These are phyloP conservation scores for Pestalotiopsis sp. DNA, from an alignment of 2,329 filamentous ascomycete genomes.

Conservation along the genomic window DNA sequence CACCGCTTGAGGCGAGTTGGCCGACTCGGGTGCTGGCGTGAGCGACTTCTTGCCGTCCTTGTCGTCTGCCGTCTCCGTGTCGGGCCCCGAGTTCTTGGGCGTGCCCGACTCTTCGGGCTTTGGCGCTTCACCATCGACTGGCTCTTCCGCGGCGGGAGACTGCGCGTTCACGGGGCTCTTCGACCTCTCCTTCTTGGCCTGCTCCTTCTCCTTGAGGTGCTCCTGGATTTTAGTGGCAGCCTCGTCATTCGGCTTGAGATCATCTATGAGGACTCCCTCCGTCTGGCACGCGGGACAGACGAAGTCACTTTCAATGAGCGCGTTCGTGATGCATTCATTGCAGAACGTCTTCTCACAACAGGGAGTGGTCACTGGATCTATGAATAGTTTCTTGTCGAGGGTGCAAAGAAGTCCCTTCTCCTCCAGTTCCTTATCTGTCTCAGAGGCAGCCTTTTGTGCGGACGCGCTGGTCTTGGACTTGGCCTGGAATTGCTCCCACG, in stretches of 20 bases:
- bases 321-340: conserved; percentile 99
- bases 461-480: conserved; percentile 87
- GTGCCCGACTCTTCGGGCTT: conserved; percentile 39
- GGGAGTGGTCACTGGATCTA: conserved; percentile 98
- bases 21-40: conserved; percentile 31
- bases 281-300: conserved; percentile 90
- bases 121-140: conserved; percentile 38
- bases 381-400: conserved; percentile 96
- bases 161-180: conserved; percentile 46
- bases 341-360: conserved; percentile 99
- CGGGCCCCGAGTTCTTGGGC: conserved; percentile 29
- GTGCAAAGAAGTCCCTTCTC: conserved; percentile 89
- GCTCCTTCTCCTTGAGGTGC: conserved; percentile 65
- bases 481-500: conserved; percentile 96
- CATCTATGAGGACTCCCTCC: conserved; percentile 90
- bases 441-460: conserved; percentile 74
- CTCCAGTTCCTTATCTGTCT: conserved; percentile 83
- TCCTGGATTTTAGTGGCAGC: conserved; percentile 76
- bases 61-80: conserved; percentile 27
- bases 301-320: conserved; percentile 97
- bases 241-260: conserved; percentile 82
- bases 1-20: conserved; percentile 31
- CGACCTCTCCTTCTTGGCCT: conserved; percentile 46
- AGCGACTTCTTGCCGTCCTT: conserved; percentile 30
- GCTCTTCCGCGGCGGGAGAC: conserved; percentile 30